phyloP scores from a whole-genome alignment of 208 protist species.

The Trichomonas vaginalis region DNA sequence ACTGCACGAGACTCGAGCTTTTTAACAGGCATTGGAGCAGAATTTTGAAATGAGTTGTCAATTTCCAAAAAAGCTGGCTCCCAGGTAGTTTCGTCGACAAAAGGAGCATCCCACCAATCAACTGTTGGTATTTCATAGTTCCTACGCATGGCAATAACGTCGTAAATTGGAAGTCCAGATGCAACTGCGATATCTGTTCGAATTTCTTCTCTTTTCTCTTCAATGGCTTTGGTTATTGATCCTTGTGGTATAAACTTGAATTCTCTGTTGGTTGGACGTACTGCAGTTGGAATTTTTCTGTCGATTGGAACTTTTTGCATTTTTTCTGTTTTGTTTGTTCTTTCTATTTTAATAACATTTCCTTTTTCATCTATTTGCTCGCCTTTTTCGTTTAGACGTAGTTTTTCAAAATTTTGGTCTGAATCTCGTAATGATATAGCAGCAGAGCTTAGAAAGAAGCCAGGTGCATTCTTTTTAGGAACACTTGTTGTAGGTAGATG shows the following conservation, averaged over 20 bases:
- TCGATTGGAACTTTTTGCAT: neutral
- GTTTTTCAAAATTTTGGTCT: neutral
- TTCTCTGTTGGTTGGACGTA: neutral
- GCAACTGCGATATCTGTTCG: neutral
- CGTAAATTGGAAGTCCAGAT: neutral
- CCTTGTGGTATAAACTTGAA: neutral
- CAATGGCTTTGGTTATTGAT: neutral
- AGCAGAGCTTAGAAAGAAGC: neutral
- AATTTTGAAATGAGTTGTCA: neutral
- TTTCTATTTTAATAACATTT: neutral
- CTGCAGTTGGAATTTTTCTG: neutral
- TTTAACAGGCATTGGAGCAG: neutral
- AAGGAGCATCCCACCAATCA: conserved; percentile 12
- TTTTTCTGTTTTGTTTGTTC: neutral
- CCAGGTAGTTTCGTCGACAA: neutral
- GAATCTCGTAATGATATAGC: neutral
- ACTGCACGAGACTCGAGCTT: neutral
- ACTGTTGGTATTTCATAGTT: neutral
- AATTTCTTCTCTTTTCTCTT: conserved; percentile 9
- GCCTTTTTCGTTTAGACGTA: neutral
- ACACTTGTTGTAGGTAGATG: neutral
- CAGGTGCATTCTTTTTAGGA: neutral
- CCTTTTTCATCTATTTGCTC: neutral
- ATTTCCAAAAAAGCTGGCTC: neutral
- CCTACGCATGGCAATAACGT: neutral